Evolutionary conservation across 2,329 filamentous ascomycete genomes (phyloP).

Genomic region (Chrysoporthe puriensis): DNA sequence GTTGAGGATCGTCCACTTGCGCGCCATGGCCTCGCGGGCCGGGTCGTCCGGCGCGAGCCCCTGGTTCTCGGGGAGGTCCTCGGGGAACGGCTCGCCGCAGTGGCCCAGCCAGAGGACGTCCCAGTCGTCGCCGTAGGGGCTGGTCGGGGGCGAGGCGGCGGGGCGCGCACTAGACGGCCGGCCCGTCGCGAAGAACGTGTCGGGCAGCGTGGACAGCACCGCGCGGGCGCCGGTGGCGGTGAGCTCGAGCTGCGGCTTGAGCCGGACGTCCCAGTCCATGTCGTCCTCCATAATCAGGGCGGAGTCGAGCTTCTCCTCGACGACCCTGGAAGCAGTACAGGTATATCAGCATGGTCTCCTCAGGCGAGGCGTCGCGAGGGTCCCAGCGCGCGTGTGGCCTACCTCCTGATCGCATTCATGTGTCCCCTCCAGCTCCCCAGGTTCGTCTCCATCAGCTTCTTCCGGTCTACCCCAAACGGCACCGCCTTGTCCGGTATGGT

Average conservation of each 20-base stretch:
- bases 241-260: slow-evolving; percentile 42
- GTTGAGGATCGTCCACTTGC: slow-evolving; percentile 30
- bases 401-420: slow-evolving; percentile 42
- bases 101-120: slow-evolving; percentile 58
- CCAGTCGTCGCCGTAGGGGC: slow-evolving; percentile 52
- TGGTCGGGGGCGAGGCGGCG: slow-evolving; percentile 22
- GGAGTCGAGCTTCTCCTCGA: slow-evolving; percentile 42
- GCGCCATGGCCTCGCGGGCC: slow-evolving; percentile 22
- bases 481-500: slow-evolving; percentile 42
- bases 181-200: slow-evolving; percentile 23
- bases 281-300: slow-evolving; percentile 53
- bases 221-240: slow-evolving; percentile 27
- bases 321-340: slow-evolving; percentile 36
- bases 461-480: slow-evolving; percentile 40
- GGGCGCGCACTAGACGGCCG: slow-evolving; percentile 16
- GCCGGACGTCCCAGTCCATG: slow-evolving; percentile 51
- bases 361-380: no score
- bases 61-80: slow-evolving; percentile 24
- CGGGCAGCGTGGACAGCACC: slow-evolving; percentile 23
- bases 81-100: slow-evolving; percentile 45
- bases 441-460: slow-evolving; percentile 38
- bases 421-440: slow-evolving; percentile 47
- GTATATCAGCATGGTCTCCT: neutral
- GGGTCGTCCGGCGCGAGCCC: slow-evolving; percentile 15
- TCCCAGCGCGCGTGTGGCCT: slow-evolving; percentile 3